phyloP scores from a whole-genome alignment of 495 filamentous ascomycete genomes.

The Penicillium dipodomyicola region DNA sequence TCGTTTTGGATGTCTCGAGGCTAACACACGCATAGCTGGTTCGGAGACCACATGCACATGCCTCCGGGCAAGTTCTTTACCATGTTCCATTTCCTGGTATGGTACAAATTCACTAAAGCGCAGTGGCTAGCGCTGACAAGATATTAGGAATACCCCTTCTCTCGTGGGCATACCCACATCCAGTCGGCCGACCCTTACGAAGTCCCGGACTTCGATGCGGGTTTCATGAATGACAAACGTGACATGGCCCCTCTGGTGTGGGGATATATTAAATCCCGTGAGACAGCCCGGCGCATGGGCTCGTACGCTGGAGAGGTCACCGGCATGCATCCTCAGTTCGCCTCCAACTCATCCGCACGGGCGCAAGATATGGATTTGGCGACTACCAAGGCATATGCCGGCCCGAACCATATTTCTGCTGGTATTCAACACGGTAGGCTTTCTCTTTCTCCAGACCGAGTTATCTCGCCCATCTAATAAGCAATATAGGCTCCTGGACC shows the following conservation, averaged over 20 bases:
- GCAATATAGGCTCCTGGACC: constrained; percentile 39
- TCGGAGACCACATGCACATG: constrained; percentile 68
- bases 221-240: constrained; percentile 82
- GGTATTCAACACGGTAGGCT: constrained; percentile 59
- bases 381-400: constrained; percentile 71
- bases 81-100: constrained; percentile 79
- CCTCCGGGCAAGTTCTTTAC: constrained; percentile 80
- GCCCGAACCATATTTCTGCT: constrained; percentile 68
- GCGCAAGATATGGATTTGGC: constrained; percentile 71
- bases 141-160: constrained; percentile 67
- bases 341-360: constrained; percentile 63
- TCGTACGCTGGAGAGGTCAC: constrained; percentile 77
- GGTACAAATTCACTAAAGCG: background rate
- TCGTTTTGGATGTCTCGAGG: background rate
- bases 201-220: constrained; percentile 74
- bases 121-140: background rate
- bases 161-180: constrained; percentile 71
- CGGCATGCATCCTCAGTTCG: constrained; percentile 60
- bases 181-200: constrained; percentile 69
- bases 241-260: constrained; percentile 85
- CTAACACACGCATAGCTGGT: constrained; percentile 28
- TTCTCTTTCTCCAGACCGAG: background rate
- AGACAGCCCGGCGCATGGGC: constrained; percentile 75
- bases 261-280: constrained; percentile 83
- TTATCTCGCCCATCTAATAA: background rate